Conservation (phyloP, 139 green algal genomes). For the Mesostigma viride region DNA sequence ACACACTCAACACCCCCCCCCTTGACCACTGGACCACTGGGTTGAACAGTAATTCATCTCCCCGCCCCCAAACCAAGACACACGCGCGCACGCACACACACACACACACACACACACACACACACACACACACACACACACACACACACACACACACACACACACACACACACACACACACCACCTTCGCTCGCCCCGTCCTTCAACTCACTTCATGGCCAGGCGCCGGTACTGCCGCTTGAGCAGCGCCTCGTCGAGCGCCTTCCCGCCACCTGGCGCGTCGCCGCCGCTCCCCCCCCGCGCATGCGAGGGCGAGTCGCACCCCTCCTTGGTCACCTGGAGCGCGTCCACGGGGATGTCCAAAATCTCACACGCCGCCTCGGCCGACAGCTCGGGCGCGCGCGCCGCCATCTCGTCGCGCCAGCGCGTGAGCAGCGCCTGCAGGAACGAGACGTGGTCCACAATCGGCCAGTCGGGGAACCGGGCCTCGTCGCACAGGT, state of each 20-base stretch:
- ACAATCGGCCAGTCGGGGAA: slow-evolving; percentile 69
- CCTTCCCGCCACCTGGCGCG: no score
- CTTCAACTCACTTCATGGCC: no score
- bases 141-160: no score
- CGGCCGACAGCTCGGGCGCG: slow-evolving; percentile 23
- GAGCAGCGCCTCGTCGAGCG: slow-evolving; percentile 38
- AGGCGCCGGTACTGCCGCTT: slow-evolving; percentile 71
- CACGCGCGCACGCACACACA: no score
- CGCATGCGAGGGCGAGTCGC: neutral
- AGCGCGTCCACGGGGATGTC: slow-evolving; percentile 15
- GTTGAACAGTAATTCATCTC: no score
- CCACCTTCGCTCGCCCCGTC: no score
- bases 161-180: no score
- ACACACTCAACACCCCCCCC: no score
- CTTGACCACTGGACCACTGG: no score
- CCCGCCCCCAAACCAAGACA: no score
- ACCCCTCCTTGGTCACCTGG: neutral
- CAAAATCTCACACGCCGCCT: slow-evolving; percentile 23
- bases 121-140: no score
- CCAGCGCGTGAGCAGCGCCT: slow-evolving; percentile 77
- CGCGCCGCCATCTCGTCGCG: slow-evolving; percentile 32
- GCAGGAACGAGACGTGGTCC: slow-evolving; percentile 75
- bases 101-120: no score
- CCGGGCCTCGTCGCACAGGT: slow-evolving; percentile 63
- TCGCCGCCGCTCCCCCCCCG: neutral